phyloP scores from a whole-genome alignment of 2,329 filamentous ascomycete species.

The Neofusicoccum cordaticola region DNA sequence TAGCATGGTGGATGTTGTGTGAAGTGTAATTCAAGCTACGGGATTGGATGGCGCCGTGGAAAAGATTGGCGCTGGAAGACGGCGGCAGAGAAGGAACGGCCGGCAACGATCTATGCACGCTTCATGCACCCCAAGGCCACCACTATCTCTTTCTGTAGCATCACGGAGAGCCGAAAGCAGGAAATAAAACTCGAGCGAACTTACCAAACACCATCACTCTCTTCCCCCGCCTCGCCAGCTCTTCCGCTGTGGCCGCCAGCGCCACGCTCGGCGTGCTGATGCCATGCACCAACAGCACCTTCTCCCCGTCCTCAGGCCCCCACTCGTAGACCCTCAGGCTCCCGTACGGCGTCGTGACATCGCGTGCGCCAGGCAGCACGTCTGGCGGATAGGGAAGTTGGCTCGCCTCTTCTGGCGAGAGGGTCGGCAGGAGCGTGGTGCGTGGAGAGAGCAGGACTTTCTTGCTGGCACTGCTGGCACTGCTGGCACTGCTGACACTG shows the following conservation, averaged over 20 bases:
- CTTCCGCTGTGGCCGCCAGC: constrained; percentile 63
- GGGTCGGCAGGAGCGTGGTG: constrained; percentile 25
- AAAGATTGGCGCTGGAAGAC: not conserved
- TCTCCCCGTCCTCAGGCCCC: constrained; percentile 68
- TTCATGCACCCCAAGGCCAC: too few species aligned
- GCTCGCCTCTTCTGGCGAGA: constrained; percentile 27
- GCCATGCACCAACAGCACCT: constrained; percentile 74
- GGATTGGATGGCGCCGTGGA: too few species aligned
- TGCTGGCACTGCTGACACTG: constrained; percentile 12
- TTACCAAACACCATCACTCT: constrained; percentile 74
- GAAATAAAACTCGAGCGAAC: constrained; percentile 20
- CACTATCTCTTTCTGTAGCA: too few species aligned
- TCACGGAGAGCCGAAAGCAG: too few species aligned
- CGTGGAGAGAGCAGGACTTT: constrained; percentile 26
- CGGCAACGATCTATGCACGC: too few species aligned
- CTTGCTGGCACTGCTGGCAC: constrained; percentile 15
- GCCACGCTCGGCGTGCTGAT: constrained; percentile 76
- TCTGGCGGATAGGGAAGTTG: constrained; percentile 63
- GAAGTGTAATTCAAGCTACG: too few species aligned
- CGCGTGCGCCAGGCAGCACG: constrained; percentile 65
- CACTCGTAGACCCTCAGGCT: constrained; percentile 74
- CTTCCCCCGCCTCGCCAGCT: constrained; percentile 63
- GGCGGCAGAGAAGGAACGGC: too few species aligned
- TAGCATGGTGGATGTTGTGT: too few species aligned
- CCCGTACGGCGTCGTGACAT: constrained; percentile 69